Conservation (phyloP, 73 alveolate species). For the Uronychia binucleata region DNA sequence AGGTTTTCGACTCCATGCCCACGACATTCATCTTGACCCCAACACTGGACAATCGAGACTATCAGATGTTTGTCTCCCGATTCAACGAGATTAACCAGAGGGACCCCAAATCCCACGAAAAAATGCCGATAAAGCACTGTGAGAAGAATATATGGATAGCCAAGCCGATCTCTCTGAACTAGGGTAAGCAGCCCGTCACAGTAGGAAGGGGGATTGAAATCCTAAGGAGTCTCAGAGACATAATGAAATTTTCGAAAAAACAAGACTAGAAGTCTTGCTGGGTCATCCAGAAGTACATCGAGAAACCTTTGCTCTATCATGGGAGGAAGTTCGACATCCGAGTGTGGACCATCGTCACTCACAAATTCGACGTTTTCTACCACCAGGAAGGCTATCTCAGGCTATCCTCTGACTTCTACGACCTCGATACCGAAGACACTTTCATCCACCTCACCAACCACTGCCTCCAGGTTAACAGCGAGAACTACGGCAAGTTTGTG, state of each 20-base stretch:
- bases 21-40: constrained; percentile 1
- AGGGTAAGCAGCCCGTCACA: neutral
- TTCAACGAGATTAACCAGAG: neutral
- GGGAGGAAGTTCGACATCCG: constrained; percentile 91
- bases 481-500: neutral
- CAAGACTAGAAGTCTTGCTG: neutral
- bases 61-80: neutral
- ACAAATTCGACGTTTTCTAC: neutral
- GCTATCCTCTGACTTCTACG: neutral
- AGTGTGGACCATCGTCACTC: constrained; percentile 78
- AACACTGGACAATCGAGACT: neutral
- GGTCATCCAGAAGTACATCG: constrained; percentile 87
- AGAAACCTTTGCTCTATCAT: constrained; percentile 79
- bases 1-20: neutral
- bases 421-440: neutral
- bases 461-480: neutral
- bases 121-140: neutral
- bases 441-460: neutral
- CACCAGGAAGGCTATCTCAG: neutral
- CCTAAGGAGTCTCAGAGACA: neutral
- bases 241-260: neutral
- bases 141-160: neutral
- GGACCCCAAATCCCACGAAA: neutral
- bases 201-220: neutral
- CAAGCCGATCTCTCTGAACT: neutral